These are phyloP conservation scores for Paramecium pentaurelia DNA, from an alignment of 73 alveolate species.

Conservation along the genomic window DNA sequence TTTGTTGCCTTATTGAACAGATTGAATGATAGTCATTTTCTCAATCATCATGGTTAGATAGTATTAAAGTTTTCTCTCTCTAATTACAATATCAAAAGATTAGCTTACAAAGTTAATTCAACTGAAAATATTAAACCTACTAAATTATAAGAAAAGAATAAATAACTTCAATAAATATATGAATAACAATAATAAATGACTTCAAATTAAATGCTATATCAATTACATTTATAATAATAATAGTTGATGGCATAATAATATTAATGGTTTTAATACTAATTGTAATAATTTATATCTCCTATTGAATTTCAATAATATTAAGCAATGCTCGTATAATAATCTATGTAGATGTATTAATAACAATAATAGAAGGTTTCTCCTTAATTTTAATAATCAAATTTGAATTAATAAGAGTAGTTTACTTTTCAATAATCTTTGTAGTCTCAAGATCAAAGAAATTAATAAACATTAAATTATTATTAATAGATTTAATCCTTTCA, in stretches of 20 bases:
- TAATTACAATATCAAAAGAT: not conserved
- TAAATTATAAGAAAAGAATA: not conserved
- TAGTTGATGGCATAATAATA: not conserved
- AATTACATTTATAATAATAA: not conserved
- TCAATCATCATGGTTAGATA: constrained; percentile 31
- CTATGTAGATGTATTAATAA: not conserved
- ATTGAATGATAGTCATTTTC: not conserved
- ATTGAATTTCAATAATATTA: not conserved
- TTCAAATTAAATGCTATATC: not conserved
- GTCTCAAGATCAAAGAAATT: not conserved
- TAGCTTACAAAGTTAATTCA: not conserved
- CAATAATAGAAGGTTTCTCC: not conserved
- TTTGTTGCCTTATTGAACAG: not conserved
- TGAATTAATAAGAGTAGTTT: not conserved
- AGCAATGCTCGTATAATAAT: not conserved
- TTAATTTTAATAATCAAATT: not conserved
- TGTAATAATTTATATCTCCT: not conserved
- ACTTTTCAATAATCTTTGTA: not conserved
- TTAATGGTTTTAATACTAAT: not conserved
- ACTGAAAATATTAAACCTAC: not conserved
- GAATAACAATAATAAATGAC: not conserved
- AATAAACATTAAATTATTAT: not conserved
- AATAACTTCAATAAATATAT: not conserved
- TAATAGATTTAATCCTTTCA: not conserved
- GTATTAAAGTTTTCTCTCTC: constrained; percentile 12